Percentiles rank a stretch among this genome's conserved stretches.
phyloP scores from a whole-genome alignment of 768 basidiomycete genomes.

The Suillus decipiens region DNA sequence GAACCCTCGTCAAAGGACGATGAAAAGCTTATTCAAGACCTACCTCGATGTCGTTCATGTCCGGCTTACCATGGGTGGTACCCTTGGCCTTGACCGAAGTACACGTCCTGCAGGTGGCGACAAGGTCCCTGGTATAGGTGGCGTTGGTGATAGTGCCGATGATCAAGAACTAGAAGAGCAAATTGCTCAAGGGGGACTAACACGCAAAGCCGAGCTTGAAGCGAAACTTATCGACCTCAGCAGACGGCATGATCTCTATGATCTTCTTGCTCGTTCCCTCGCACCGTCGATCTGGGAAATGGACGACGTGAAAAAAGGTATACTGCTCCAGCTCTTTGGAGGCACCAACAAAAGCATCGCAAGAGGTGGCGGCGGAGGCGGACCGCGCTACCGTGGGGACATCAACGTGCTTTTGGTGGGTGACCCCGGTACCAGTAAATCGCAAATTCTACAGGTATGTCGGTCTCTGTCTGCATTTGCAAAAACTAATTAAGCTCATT shows the following conservation, averaged over 20 bases:
- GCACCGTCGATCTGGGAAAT: conserved; percentile 97
- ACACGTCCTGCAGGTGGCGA: conserved; percentile 75
- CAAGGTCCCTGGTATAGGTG: conserved; percentile 67
- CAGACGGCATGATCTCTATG: conserved; percentile 79
- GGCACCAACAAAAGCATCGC: conserved; percentile 97
- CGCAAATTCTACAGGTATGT: conserved; percentile 86
- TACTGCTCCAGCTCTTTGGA: conserved; percentile 92
- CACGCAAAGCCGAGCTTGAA: conserved; percentile 72
- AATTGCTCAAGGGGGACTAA: conserved; percentile 35
- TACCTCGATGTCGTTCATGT: conserved; percentile 96
- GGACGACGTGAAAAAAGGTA: conserved; percentile 99
- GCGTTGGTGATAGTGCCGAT: conserved; percentile 68
- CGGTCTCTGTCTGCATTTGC: not conserved
- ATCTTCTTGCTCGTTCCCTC: conserved; percentile 77
- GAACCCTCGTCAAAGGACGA: conserved; percentile 86
- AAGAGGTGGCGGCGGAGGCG: conserved; percentile 91
- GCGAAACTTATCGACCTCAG: conserved; percentile 74
- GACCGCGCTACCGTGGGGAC: conserved; percentile 95
- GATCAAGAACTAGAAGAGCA: conserved; percentile 58
- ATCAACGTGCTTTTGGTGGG: conserved; percentile 98
- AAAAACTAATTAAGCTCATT: not conserved
- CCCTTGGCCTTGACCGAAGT: conserved; percentile 75
- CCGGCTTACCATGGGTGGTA: conserved; percentile 60
- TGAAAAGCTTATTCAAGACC: conserved; percentile 97
- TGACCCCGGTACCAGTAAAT: conserved; percentile 96